Base-by-base conservation (phyloP, 768 basidiomycete genomes). In the Lactifluus subvellereus region DNA sequence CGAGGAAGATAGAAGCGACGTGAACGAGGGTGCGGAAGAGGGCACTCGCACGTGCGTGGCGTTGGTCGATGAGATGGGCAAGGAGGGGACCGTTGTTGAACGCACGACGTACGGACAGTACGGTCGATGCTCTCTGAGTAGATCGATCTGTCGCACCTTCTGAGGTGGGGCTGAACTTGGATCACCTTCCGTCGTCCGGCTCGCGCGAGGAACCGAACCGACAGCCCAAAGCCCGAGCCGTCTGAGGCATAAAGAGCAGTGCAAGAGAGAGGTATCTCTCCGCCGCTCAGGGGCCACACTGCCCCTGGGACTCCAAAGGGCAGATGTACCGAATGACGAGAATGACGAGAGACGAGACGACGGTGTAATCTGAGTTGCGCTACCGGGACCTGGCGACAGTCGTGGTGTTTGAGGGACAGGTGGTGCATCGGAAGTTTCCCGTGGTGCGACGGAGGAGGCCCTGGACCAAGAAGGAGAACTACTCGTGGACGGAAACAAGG, bases 71-170 rank as follows among this genome's bases (percentile, higher is more conserved):
- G 67, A 70, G 14, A 69, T 70, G 11, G 83, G 80, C 9, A 84
- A 72, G 2, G 84, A 81, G 4, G 87, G 87, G 11, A 89, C 76
- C 2, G 77, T 69, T 3, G 87, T 89, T 7, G 88, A 88, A 14
- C 82, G 80, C 40, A 87, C 84, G 33, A 89, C 82, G 65, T 91
- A 93, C n/a, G 91, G 91, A 67, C 91, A 93, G 68, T 89, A 91
- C 3, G 88, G 87, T 32, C 91, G 81, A 71, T 93, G 91, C 72
- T 94, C 91, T 69, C 85, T 87, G 52, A 91, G 72, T 42, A 92
- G 70, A 71, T 94, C 90, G 57, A 93, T 84, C 22, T 81, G 82
- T 57, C 89, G 68, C 18, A 68, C 69, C 57, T 62, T 71, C 6
- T 61, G 13, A 67, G 67, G 65, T 66, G 75, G 45, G 40, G 60